Percentiles rank a stretch among this genome's conserved stretches.
Conservation (phyloP, 805 yeast species). For the Teunomyces stri region DNA sequence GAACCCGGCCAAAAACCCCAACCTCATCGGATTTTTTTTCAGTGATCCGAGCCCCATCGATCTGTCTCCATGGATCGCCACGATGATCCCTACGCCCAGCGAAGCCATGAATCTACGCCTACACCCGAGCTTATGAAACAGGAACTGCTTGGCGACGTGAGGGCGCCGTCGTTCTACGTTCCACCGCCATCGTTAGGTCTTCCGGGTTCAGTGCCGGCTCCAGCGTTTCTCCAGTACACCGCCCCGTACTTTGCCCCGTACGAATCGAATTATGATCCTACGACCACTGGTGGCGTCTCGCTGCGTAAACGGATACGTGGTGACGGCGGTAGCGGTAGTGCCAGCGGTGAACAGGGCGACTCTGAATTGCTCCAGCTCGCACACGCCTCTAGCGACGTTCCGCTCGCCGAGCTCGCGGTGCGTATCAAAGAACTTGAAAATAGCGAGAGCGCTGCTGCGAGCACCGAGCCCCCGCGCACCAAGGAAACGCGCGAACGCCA, state of each 20-base stretch:
- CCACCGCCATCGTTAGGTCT: too few relatives aligned
- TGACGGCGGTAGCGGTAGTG: too few relatives aligned
- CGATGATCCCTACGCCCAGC: slow-evolving; percentile 7
- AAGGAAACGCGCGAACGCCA: slow-evolving; percentile 48
- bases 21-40: neutral
- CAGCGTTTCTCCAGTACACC: too few relatives aligned
- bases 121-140: neutral
- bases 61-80: slow-evolving; percentile 6
- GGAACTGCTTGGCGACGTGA: neutral
- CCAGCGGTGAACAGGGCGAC: slow-evolving; percentile 24
- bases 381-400: slow-evolving; percentile 26
- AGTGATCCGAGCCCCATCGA: neutral
- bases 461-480: slow-evolving; percentile 5
- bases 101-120: slow-evolving; percentile 5
- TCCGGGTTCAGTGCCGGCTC: too few relatives aligned
- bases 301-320: too few relatives aligned
- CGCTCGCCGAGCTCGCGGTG: slow-evolving; percentile 44
- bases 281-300: too few relatives aligned
- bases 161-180: too few relatives aligned
- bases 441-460: slow-evolving; percentile 10
- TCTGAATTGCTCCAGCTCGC: slow-evolving; percentile 38
- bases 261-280: too few relatives aligned
- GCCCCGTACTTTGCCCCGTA: too few relatives aligned
- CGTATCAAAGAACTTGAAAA: slow-evolving; percentile 44
- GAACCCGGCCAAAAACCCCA: neutral